A percentile compares a stretch with the other conserved stretches of the same genome.
Conservation (phyloP, 306 rosid genomes). For the Lithocarpus polystachyus region DNA sequence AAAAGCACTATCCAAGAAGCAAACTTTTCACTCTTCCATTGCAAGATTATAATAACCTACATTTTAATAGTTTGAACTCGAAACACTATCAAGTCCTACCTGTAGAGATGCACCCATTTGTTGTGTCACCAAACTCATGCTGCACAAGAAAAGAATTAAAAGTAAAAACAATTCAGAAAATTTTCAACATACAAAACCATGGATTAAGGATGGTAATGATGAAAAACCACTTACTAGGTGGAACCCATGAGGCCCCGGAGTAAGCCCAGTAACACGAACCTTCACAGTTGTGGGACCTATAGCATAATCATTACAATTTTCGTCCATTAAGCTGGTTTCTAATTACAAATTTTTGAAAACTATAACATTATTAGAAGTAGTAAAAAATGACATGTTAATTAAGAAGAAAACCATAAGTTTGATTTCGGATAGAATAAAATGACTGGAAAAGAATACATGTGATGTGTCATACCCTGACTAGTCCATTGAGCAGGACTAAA, state of each 20-base stretch:
- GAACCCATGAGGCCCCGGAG: constrained; percentile 87
- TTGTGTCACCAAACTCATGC: constrained; percentile 97
- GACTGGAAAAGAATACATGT: no score
- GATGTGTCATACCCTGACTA: no score
- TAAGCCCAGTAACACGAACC: constrained; percentile 81
- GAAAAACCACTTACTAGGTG: constrained; percentile 62
- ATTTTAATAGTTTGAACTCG: background rate
- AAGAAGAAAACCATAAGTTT: no score
- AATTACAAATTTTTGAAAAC: no score
- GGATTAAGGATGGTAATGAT: constrained; percentile 6
- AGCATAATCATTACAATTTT: constrained; percentile 15
- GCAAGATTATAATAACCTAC: background rate
- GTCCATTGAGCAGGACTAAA: no score
- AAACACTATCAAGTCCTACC: constrained; percentile 40
- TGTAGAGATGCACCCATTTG: constrained; percentile 95
- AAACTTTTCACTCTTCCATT: constrained; percentile 6
- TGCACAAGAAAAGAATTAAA: constrained; percentile 31
- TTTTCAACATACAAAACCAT: background rate
- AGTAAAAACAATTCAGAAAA: background rate
- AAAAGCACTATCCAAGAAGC: constrained; percentile 6
- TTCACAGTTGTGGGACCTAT: constrained; percentile 82
- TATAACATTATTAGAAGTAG: no score
- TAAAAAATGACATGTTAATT: no score
- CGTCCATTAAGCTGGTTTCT: no score
- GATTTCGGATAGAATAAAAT: no score